Evolutionary conservation across 495 filamentous ascomycete species (phyloP).

Genomic region (Lasiosphaeris hirsuta): DNA sequence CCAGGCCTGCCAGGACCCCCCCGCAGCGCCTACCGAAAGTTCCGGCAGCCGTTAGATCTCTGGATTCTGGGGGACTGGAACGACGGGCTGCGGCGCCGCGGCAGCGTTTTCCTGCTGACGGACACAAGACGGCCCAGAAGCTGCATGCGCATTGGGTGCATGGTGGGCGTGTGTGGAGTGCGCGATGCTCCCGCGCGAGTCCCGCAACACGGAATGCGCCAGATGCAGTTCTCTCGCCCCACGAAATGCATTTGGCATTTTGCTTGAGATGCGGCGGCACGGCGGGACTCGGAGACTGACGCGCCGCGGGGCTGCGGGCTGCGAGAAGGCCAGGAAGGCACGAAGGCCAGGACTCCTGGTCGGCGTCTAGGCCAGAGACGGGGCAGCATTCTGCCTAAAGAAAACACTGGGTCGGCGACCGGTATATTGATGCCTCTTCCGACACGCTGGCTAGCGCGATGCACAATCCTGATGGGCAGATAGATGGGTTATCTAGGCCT

Average conservation of each 20-base stretch:
- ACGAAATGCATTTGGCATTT: no score
- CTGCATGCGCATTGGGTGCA: no score
- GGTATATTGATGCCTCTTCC: constrained; percentile 23
- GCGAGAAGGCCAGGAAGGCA: background rate
- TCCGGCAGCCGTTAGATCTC: constrained; percentile 1
- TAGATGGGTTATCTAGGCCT: background rate
- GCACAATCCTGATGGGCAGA: constrained; percentile 10
- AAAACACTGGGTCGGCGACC: constrained; percentile 6
- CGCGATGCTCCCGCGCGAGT: no score
- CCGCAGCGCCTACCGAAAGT: constrained; percentile 14
- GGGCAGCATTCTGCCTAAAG: constrained; percentile 13
- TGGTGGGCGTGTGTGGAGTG: no score
- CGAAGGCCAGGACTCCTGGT: background rate
- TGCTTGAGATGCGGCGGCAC: no score
- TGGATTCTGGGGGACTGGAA: background rate
- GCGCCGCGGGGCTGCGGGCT: constrained; percentile 13
- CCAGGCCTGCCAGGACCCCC: no score
- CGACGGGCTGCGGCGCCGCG: constrained; percentile 10
- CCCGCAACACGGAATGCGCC: no score
- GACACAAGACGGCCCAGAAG: no score
- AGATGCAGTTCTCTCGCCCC: no score
- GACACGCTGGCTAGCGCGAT: constrained; percentile 19
- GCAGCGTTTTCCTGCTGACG: background rate
- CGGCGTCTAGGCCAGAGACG: constrained; percentile 14
- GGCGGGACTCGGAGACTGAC: constrained; percentile 16